phyloP scores from a whole-genome alignment of 352 stramenopile genomes.

The Salisapilia sapeloensis region DNA sequence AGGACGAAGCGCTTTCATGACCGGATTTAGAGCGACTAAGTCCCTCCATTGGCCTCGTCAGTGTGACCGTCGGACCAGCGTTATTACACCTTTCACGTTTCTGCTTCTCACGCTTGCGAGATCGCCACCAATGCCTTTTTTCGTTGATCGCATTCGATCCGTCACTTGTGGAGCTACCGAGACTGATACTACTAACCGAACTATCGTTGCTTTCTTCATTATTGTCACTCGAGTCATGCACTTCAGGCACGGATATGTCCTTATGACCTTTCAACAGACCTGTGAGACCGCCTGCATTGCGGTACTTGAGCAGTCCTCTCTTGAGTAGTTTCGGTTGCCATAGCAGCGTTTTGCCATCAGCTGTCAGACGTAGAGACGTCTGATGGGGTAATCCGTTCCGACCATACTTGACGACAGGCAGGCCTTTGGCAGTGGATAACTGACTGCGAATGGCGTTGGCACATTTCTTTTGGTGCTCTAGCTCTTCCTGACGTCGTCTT shows the following conservation, averaged over 20 bases:
- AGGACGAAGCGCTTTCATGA: too few species aligned
- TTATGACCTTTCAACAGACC: constrained; percentile 49
- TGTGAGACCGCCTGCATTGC: constrained; percentile 48
- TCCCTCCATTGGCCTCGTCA: too few species aligned
- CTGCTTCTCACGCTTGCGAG: constrained; percentile 26
- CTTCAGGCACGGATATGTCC: too few species aligned
- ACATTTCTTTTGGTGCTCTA: constrained; percentile 39
- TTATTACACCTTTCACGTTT: too few species aligned
- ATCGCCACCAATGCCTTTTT: constrained; percentile 5
- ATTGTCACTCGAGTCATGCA: too few species aligned
- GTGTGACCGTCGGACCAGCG: too few species aligned
- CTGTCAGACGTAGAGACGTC: constrained; percentile 55
- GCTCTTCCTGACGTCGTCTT: constrained; percentile 19
- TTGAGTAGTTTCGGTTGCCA: constrained; percentile 74
- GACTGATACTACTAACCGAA: too few species aligned
- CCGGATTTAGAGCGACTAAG: too few species aligned
- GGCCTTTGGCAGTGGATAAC: constrained; percentile 35
- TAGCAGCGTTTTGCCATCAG: constrained; percentile 42
- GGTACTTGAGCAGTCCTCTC: constrained; percentile 41
- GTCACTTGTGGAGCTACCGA: constrained; percentile 10
- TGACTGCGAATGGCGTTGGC: constrained; percentile 52
- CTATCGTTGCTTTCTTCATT: too few species aligned
- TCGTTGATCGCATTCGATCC: constrained; percentile 21
- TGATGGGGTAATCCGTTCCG: constrained; percentile 57
- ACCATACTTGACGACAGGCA: constrained; percentile 69